Conservation (phyloP, 306 rosid genomes). For the Prunus davidiana region DNA sequence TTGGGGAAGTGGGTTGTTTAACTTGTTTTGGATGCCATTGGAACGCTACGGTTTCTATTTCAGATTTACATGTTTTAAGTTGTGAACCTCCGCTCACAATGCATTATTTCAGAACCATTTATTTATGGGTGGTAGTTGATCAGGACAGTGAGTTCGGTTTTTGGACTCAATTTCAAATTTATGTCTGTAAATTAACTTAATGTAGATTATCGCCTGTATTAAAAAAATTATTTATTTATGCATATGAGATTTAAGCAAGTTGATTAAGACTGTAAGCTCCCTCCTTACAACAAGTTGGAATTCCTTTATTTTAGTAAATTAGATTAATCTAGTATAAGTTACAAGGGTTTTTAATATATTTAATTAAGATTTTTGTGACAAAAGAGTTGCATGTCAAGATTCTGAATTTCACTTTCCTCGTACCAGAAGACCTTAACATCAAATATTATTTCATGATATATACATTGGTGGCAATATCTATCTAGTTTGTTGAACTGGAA, state of each 20-base stretch:
- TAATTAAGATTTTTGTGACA: background rate
- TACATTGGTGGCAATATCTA: background rate
- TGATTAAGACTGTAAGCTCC: no score
- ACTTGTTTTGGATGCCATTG: background rate
- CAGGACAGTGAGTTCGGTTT: no score
- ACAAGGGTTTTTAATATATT: no score
- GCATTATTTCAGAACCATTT: background rate
- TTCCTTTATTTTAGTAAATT: no score
- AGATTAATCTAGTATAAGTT: no score
- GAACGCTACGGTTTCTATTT: background rate
- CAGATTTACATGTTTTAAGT: background rate
- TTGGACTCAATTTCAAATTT: no score
- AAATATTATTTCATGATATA: background rate
- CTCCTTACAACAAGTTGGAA: background rate
- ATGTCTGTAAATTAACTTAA: no score
- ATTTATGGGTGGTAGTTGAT: no score
- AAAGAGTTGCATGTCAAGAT: background rate
- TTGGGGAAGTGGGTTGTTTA: background rate
- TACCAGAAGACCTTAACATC: background rate
- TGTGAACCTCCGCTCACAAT: background rate
- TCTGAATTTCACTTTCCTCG: background rate
- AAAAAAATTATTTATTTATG: no score
- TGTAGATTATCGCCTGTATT: no score
- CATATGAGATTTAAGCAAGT: no score
- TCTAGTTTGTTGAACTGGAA: background rate